These are phyloP conservation scores for Carex arenaria DNA, from an alignment of 202 grass and related monocot genomes.

Conservation along the genomic window DNA sequence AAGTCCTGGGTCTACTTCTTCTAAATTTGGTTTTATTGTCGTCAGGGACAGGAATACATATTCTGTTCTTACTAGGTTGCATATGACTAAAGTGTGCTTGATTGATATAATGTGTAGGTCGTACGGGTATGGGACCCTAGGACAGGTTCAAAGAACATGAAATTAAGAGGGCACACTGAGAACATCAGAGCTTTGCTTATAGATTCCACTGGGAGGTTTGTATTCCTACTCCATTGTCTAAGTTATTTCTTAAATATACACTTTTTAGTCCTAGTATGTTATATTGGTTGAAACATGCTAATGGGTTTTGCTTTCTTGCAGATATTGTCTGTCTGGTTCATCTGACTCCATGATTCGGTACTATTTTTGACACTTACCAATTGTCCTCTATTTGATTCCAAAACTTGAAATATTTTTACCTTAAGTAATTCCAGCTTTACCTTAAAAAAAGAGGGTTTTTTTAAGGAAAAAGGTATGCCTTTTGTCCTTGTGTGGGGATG, in stretches of 20 bases:
- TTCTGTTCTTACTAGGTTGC: neutral
- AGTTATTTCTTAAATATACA: slow-evolving; percentile 11
- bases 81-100: neutral
- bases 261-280: slow-evolving; percentile 18
- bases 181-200: slow-evolving; percentile 90
- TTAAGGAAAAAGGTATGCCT: neutral
- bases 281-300: slow-evolving; percentile 8
- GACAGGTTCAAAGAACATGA: slow-evolving; percentile 80
- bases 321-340: slow-evolving; percentile 88
- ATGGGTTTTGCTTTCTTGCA: slow-evolving; percentile 36
- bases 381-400: neutral
- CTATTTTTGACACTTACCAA: neutral
- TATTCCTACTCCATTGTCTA: slow-evolving; percentile 24
- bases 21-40: neutral
- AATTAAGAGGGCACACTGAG: slow-evolving; percentile 94
- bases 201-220: slow-evolving; percentile 89
- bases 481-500: neutral
- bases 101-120: slow-evolving; percentile 43
- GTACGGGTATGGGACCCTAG: slow-evolving; percentile 85
- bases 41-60: neutral
- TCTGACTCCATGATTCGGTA: slow-evolving; percentile 99
- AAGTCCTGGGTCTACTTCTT: slow-evolving; percentile 2
- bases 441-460: neutral
- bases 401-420: slow-evolving; percentile 1
- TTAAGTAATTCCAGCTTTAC: neutral